A percentile compares a stretch with the other conserved stretches of the same genome.
Evolutionary conservation across 2,329 filamentous ascomycete species (phyloP).

Genomic region (Trichoderma gracile): DNA sequence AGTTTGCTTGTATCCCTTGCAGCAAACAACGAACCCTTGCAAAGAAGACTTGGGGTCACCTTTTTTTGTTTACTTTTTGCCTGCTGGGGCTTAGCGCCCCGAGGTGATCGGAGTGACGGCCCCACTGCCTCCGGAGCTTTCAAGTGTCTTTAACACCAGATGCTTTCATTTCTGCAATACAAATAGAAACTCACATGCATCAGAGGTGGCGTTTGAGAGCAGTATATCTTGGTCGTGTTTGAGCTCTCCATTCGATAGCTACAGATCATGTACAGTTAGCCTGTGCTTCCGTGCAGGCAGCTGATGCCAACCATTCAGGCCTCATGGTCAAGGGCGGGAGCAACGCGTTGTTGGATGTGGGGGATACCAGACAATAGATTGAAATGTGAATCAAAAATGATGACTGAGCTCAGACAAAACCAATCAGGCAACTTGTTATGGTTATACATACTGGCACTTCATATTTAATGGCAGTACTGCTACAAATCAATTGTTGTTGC

Average conservation of each 20-base stretch:
- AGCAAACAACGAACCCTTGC: slow-evolving; percentile 1
- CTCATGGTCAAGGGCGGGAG: neutral
- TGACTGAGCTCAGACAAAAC: neutral
- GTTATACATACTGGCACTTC: too few relatives aligned
- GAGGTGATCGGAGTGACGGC: slow-evolving; percentile 28
- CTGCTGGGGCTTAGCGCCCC: slow-evolving; percentile 41
- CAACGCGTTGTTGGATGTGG: neutral
- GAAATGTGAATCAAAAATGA: neutral
- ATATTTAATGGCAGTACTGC: neutral
- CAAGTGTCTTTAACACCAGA: slow-evolving; percentile 31
- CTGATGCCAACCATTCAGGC: too few relatives aligned
- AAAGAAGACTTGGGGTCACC: neutral
- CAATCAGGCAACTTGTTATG: neutral
- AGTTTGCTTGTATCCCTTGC: slow-evolving; percentile 15
- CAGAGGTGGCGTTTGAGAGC: neutral
- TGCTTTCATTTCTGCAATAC: slow-evolving; percentile 21
- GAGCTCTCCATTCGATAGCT: too few relatives aligned
- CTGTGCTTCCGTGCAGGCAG: too few relatives aligned
- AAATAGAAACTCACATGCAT: neutral
- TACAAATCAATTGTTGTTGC: neutral
- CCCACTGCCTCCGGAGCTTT: slow-evolving; percentile 32
- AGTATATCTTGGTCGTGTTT: too few relatives aligned
- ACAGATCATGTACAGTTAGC: too few relatives aligned
- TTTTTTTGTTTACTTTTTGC: slow-evolving; percentile 50
- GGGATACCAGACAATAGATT: neutral